These are phyloP conservation scores for Gentiana dahurica DNA, from an alignment of 257 asterid genomes.

Conservation along the genomic window DNA sequence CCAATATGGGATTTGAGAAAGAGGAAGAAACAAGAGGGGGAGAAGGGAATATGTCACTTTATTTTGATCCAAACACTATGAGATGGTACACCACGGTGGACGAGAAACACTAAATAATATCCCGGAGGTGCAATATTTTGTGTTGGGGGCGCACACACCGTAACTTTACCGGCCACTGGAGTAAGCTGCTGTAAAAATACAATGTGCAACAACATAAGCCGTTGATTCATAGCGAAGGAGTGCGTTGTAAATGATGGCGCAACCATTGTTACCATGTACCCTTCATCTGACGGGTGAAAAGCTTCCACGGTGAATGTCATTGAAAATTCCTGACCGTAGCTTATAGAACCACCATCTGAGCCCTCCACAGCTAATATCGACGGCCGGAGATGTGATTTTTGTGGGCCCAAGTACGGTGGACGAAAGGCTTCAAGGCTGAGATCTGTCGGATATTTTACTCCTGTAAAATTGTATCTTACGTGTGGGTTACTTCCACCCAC, in stretches of 20 bases:
- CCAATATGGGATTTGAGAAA: too few species aligned
- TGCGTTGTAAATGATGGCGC: conserved; percentile 87
- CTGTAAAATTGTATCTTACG: conserved; percentile 46
- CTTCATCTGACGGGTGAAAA: conserved; percentile 10
- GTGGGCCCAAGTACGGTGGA: conserved; percentile 51
- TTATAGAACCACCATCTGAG: conserved; percentile 7
- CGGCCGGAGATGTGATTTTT: conserved; percentile 36
- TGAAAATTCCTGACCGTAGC: conserved; percentile 44
- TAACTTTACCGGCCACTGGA: conserved; percentile 15
- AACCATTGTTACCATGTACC: conserved; percentile 29
- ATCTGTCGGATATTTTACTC: conserved; percentile 61
- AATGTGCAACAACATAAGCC: conserved; percentile 42
- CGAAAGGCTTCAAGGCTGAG: conserved; percentile 54
- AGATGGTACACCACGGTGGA: conserved; percentile 58
- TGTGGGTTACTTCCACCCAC: conserved; percentile 98
- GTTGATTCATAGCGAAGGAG: conserved; percentile 74
- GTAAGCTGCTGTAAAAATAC: conserved; percentile 23
- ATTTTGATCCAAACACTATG: conserved; percentile 47
- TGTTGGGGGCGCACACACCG: conserved; percentile 43
- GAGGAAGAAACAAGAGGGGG: too few species aligned
- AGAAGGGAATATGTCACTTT: conserved; percentile 3
- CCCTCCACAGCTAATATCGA: conserved; percentile 39
- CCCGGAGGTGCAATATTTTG: conserved; percentile 68
- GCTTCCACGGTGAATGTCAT: conserved; percentile 27
- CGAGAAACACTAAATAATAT: conserved; percentile 70